A percentile compares a stretch with the other conserved stretches of the same genome.
These are phyloP conservation scores for Lipomyces spencermartinsiae DNA, from an alignment of 805 yeast species.

Conservation along the genomic window DNA sequence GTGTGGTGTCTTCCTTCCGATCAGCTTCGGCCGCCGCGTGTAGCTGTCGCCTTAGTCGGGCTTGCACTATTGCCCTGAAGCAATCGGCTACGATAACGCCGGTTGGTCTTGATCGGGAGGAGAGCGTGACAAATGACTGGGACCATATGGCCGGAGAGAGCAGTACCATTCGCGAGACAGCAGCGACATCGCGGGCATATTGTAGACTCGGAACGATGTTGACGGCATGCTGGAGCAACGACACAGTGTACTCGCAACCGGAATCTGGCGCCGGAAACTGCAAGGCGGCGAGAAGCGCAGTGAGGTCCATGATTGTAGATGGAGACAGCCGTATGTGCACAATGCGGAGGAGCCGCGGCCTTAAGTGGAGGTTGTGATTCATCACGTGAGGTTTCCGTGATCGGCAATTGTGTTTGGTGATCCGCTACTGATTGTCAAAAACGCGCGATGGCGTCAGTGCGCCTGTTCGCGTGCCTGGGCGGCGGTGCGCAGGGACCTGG, in stretches of 20 bases:
- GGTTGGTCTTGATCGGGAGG: not conserved
- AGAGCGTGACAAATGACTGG: not conserved
- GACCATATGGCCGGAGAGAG: slow-evolving; percentile 31
- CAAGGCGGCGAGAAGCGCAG: slow-evolving; percentile 18
- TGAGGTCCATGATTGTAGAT: slow-evolving; percentile 16
- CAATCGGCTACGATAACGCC: slow-evolving; percentile 20
- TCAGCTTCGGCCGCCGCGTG: not conserved
- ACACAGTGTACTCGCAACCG: not conserved
- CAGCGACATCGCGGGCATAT: slow-evolving; percentile 27
- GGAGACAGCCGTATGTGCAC: not conserved
- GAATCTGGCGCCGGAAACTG: slow-evolving; percentile 25
- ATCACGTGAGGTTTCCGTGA: no score
- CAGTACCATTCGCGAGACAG: slow-evolving; percentile 24
- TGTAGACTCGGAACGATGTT: slow-evolving; percentile 6
- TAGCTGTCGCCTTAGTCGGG: not conserved
- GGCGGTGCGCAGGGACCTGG: no score
- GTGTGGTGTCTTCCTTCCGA: slow-evolving; percentile 3
- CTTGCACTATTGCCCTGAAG: slow-evolving; percentile 20
- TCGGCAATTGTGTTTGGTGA: no score
- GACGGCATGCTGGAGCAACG: slow-evolving; percentile 20
- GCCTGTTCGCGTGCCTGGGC: no score
- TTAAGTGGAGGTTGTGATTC: no score
- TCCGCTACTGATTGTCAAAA: no score
- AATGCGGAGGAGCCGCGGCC: slow-evolving; percentile 6
- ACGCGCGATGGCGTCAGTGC: no score